These are phyloP conservation scores for Aurantiochytrium sp. DNA, from an alignment of 108 stramenopile genomes.

Conservation along the genomic window DNA sequence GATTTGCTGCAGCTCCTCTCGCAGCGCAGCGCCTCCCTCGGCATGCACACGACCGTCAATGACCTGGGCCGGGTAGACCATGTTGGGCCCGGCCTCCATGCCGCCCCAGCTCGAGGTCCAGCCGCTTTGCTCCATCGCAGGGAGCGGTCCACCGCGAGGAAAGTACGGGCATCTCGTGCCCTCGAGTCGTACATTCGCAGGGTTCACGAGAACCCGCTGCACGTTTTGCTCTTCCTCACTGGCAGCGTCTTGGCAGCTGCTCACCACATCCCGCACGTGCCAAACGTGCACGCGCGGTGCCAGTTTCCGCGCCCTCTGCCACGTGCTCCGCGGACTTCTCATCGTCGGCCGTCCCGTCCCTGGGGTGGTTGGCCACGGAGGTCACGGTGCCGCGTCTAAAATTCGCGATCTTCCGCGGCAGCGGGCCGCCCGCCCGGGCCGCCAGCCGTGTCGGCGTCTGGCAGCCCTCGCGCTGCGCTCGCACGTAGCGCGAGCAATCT, in stretches of 20 bases:
- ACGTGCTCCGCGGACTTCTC: too few species aligned
- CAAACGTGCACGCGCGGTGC: too few species aligned
- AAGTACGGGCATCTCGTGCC: background rate
- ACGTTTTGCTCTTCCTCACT: background rate
- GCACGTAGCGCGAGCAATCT: too few species aligned
- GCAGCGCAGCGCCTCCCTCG: background rate
- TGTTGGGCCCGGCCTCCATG: constrained; percentile 1
- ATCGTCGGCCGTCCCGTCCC: too few species aligned
- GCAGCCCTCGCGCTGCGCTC: too few species aligned
- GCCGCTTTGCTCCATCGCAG: background rate
- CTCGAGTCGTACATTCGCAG: background rate
- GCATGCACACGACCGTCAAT: background rate
- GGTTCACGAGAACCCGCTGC: background rate
- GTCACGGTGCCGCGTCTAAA: too few species aligned
- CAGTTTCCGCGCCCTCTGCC: too few species aligned
- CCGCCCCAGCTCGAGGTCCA: background rate
- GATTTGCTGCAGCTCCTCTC: background rate
- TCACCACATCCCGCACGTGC: background rate
- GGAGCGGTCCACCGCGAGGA: background rate
- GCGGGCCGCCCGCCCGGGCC: too few species aligned
- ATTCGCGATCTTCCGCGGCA: too few species aligned
- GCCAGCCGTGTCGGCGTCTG: too few species aligned
- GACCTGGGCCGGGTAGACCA: background rate
- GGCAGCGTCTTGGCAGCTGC: background rate
- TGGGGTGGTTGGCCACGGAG: too few species aligned